These are phyloP conservation scores for Dicorynia guianensis DNA, from an alignment of 306 rosid genomes.

Conservation along the genomic window DNA sequence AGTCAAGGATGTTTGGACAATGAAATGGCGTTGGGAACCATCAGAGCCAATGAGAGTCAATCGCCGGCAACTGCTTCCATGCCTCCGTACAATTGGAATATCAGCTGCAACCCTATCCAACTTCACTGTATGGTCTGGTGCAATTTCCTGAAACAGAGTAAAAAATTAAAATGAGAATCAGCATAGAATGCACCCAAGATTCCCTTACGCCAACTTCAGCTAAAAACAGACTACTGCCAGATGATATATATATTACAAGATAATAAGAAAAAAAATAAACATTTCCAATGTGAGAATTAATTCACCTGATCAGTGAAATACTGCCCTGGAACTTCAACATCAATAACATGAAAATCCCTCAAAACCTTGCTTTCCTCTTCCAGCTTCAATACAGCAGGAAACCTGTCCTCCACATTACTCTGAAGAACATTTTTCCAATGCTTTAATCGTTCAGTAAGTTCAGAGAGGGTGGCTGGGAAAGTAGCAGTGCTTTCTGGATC, in stretches of 20 bases:
- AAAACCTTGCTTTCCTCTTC: constrained; percentile 99
- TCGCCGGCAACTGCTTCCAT: constrained; percentile 98
- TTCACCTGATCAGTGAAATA: constrained; percentile 94
- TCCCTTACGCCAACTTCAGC: constrained; percentile 14
- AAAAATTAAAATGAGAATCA: constrained; percentile 36
- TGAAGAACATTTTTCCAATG: constrained; percentile 99
- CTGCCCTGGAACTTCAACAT: constrained; percentile 99
- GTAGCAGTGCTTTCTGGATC: constrained; percentile 96
- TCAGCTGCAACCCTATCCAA: constrained; percentile 98
- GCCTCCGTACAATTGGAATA: constrained; percentile 96
- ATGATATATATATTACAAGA: neutral
- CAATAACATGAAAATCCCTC: constrained; percentile 97
- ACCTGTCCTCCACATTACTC: constrained; percentile 98
- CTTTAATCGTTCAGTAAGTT: constrained; percentile 88
- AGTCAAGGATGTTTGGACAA: constrained; percentile 98
- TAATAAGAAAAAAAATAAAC: neutral
- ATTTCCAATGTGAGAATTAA: neutral
- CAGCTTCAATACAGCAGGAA: constrained; percentile 94
- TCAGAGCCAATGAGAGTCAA: constrained; percentile 97
- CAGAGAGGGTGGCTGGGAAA: constrained; percentile 93
- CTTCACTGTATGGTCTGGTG: constrained; percentile 95
- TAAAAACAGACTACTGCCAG: neutral
- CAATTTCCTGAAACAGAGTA: constrained; percentile 73
- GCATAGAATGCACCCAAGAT: constrained; percentile 34
- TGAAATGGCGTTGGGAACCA: constrained; percentile 99